Conservation (phyloP, 352 stramenopile genomes). For the Globisporangium cystogenes region DNA sequence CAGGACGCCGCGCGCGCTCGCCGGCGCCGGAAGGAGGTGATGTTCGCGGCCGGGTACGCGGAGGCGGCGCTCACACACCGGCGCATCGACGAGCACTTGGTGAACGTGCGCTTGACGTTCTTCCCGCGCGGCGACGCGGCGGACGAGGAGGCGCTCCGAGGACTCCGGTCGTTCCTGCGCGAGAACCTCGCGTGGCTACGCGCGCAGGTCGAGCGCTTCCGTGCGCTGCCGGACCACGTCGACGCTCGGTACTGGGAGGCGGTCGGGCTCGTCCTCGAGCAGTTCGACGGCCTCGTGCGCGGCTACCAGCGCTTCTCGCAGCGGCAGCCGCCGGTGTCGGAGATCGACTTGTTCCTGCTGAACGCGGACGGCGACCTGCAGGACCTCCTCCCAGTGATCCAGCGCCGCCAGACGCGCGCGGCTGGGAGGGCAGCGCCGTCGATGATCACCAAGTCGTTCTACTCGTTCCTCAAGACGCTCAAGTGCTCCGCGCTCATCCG, state of each 20-base stretch:
- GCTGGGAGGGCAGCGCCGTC: too few species aligned
- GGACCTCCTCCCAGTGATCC: constrained; percentile 39
- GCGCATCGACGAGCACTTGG: constrained; percentile 62
- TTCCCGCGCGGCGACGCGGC: constrained; percentile 27
- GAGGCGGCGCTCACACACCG: constrained; percentile 54
- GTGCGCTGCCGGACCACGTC: constrained; percentile 8
- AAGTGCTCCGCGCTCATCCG: constrained; percentile 76
- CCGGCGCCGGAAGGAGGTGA: constrained; percentile 22
- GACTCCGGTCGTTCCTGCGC: constrained; percentile 30
- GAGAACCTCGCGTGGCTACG: constrained; percentile 43
- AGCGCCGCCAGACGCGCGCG: constrained; percentile 6
- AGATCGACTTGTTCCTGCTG: constrained; percentile 44
- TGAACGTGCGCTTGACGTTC: constrained; percentile 45
- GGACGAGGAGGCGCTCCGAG: constrained; percentile 20
- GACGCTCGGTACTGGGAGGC: constrained; percentile 32
- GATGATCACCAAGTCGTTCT: constrained; percentile 22
- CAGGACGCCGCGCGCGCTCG: constrained; percentile 5
- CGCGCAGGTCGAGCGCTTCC: constrained; percentile 23
- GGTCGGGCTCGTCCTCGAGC: constrained; percentile 27
- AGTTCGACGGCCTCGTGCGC: constrained; percentile 47
- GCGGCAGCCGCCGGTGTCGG: constrained; percentile 15
- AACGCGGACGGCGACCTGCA: constrained; percentile 51
- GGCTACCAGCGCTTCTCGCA: constrained; percentile 30
- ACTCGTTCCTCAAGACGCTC: constrained; percentile 45
- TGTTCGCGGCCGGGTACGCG: constrained; percentile 53